These are phyloP conservation scores for Vigna hirtella DNA, from an alignment of 306 rosid species.

Conservation along the genomic window DNA sequence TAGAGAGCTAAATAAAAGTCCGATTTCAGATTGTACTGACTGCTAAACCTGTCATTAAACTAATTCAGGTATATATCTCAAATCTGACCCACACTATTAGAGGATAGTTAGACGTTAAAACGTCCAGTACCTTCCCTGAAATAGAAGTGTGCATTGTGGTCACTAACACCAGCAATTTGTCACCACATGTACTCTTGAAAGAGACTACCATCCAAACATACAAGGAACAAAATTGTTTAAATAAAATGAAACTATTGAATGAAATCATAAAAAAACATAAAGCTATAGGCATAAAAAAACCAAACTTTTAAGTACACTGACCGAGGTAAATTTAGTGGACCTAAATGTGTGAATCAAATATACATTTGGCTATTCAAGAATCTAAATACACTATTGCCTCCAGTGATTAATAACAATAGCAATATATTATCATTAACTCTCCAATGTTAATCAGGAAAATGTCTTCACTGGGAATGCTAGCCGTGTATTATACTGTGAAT, in stretches of 20 bases:
- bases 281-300: not conserved
- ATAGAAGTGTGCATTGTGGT: not conserved
- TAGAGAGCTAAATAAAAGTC: not conserved
- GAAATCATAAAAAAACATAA: not conserved
- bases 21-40: not conserved
- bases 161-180: not conserved
- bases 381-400: conserved; percentile 1
- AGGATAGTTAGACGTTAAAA: not conserved
- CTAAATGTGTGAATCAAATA: conserved; percentile 20
- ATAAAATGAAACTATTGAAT: not conserved
- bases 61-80: not conserved
- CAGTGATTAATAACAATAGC: not conserved
- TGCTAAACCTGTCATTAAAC: not conserved
- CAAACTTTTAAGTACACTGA: not conserved
- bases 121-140: not conserved
- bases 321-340: not conserved
- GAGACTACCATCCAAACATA: not conserved
- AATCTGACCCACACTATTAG: not conserved
- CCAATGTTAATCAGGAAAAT: not conserved
- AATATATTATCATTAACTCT: not conserved
- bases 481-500: not conserved
- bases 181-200: not conserved
- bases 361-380: not conserved
- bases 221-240: not conserved
- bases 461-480: not conserved